phyloP scores from a whole-genome alignment of 1,284 basidiomycete genomes.

The Bjerkandera adusta region DNA sequence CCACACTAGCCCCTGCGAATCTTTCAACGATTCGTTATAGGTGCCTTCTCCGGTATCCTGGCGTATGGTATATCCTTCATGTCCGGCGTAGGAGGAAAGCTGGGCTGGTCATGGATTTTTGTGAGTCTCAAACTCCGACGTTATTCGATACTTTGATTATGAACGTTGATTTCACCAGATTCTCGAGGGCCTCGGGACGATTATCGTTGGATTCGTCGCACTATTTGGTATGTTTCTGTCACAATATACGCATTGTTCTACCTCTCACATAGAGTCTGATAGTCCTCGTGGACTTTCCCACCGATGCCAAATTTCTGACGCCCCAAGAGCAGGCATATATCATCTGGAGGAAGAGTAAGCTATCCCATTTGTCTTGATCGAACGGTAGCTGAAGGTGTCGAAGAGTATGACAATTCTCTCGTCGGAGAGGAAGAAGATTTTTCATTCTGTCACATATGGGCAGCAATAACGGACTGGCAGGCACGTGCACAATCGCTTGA shows the following conservation, averaged over 20 bases:
- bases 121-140: no score
- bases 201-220: conserved; percentile 43
- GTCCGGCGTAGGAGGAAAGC: conserved; percentile 31
- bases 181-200: conserved; percentile 50
- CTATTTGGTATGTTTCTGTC: conserved; percentile 37
- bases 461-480: conserved; percentile 66
- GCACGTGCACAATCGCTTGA: conserved; percentile 23
- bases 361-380: neutral
- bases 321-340: conserved; percentile 57
- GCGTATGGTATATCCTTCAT: conserved; percentile 38
- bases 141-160: no score
- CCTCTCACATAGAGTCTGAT: neutral
- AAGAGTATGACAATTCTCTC: conserved; percentile 62
- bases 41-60: conserved; percentile 33
- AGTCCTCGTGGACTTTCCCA: conserved; percentile 59
- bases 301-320: conserved; percentile 54
- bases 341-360: conserved; percentile 57
- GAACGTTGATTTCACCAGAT: no score
- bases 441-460: conserved; percentile 46
- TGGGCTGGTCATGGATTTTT: conserved; percentile 40
- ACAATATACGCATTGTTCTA: neutral
- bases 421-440: conserved; percentile 68
- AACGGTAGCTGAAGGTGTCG: neutral
- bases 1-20: no score
- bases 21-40: conserved; percentile 5